Base-by-base conservation (phyloP, 768 basidiomycete genomes). In the Tulasnella sp. region DNA sequence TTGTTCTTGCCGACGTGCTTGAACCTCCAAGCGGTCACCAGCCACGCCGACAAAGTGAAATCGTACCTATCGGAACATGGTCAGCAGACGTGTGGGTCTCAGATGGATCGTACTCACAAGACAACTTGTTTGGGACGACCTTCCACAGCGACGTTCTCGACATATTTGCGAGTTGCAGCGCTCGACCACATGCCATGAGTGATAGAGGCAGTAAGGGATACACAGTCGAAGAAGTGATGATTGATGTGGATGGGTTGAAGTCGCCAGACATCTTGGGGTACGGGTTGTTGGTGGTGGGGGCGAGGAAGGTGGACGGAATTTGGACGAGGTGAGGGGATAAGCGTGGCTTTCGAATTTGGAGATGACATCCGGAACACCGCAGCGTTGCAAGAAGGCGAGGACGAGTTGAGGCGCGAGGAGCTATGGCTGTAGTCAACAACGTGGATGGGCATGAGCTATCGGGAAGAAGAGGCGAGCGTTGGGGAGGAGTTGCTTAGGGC, bases 191-290 rank as follows among this genome's bases (percentile, higher is more conserved):
- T 87, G 68, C 97, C 97, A 77, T 98, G 97, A 3, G 97, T 98
- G 78, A 99, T 98, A 11, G 97, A 98, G 17, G 91, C 90, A 32
- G 96, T 95, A 17, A 99, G 88, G 6, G 89, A 87, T 1, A 95
- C 95, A 74, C 90, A 93, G 79, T 94, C 90, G 26, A 97, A 88
- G 83, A 99, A 98, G 84, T 98, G 98, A 0, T 96, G 96, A 81
- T 99, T 98, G 80, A 96, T 84, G 80, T 99, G 97, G 76, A 99
- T 99, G 34, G 96, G 80, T 99, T 99, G 85, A 94, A 98, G 81
- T 98, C 97, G 62, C 96, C 95, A 0, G 97, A 99, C 63, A 95
- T 86, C 80, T 89, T 88, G 3, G 95, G 97, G 82, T 98, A 99
- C 2, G 94, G 90, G 80, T 96, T 92, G 78, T 99, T 99, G 62